Evolutionary conservation across 169 alveolate species (phyloP).

Genomic region (Eimeria maxima): DNA sequence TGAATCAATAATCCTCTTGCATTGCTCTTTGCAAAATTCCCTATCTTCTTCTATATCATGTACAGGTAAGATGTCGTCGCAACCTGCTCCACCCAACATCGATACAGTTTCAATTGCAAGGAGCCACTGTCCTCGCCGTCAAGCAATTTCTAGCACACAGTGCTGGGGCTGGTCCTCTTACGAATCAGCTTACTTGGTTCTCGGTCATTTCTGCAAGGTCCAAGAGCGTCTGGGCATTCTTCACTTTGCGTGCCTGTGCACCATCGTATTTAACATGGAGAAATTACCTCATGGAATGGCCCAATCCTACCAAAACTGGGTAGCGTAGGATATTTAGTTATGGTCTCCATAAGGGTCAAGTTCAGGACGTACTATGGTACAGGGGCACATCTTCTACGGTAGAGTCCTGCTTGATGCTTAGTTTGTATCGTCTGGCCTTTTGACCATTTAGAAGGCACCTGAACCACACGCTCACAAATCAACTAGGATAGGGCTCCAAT

Average conservation of each 20-base stretch:
- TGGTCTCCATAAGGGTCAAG: neutral
- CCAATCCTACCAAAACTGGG: neutral
- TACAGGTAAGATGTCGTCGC: conserved; percentile 56
- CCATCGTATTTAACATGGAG: neutral
- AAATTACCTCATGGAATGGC: neutral
- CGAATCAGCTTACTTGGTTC: conserved; percentile 43
- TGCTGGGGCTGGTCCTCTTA: neutral
- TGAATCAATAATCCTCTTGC: neutral
- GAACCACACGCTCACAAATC: neutral
- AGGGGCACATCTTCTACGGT: neutral
- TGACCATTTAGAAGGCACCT: conserved; percentile 58
- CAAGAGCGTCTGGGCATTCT: conserved; percentile 45
- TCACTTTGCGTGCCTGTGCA: conserved; percentile 57
- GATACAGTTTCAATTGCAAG: neutral
- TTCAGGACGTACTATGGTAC: conserved; percentile 31
- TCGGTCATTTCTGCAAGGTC: conserved; percentile 68
- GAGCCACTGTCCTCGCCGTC: neutral
- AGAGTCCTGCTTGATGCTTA: neutral
- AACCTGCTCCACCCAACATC: conserved; percentile 47
- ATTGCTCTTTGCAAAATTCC: conserved; percentile 41
- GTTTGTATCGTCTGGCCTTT: conserved; percentile 29
- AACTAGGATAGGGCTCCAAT: neutral
- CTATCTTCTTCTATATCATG: conserved; percentile 2
- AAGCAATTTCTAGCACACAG: neutral
- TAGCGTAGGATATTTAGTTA: neutral